Base-by-base conservation (phyloP, 441 rosid genomes). In the Adansonia gregorii region DNA sequence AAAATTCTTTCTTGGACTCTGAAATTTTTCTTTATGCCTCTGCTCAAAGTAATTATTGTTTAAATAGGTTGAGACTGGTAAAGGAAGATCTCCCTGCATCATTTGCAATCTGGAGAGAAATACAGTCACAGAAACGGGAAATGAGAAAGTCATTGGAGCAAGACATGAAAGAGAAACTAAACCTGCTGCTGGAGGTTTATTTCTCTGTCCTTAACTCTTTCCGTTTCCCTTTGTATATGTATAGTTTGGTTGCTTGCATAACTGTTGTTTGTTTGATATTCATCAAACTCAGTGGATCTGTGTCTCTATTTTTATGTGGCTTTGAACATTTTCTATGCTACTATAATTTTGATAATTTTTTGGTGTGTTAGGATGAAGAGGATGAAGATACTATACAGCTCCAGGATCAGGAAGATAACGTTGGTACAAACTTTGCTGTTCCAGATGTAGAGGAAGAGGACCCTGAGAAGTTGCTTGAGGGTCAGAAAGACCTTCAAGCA, bases 51-150 rank as follows among this genome's bases (percentile, higher is more conserved):
- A 45, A 8, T 73, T 79, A 41, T 71, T 72, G 73, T 63, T 80
- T 76, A 14, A 81, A 55, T 84, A 93, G 99, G 99, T 78, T 88
- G 81, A 86, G 82, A 74, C 79, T 97, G 86, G 93, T 87, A 79
- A 88, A 78, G 6, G 80, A 86, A 79, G 95, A 93, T 86, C 87
- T 97, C 60, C 97, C 98, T 73, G 85, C 86, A 73, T 86, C 92
- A 80, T 91, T 85, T 87, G 90, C 87, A 77, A 80, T 77, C 69
- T 87, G 98, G 98, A 88, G 85, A 91, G 82, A 79, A 58, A 73
- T 83, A 65, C 88, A 88, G 87, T 78, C 72, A 41, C 88, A 87
- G 84, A 90, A 84, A 83, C 83, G 63, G 83, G 83, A 83, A 66
- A 83, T 92, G 77, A 68, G 76, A 73, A 87, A 63, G 87, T 88